phyloP scores from a whole-genome alignment of 2,329 filamentous ascomycete species.

The Apiospora saccharicola region DNA sequence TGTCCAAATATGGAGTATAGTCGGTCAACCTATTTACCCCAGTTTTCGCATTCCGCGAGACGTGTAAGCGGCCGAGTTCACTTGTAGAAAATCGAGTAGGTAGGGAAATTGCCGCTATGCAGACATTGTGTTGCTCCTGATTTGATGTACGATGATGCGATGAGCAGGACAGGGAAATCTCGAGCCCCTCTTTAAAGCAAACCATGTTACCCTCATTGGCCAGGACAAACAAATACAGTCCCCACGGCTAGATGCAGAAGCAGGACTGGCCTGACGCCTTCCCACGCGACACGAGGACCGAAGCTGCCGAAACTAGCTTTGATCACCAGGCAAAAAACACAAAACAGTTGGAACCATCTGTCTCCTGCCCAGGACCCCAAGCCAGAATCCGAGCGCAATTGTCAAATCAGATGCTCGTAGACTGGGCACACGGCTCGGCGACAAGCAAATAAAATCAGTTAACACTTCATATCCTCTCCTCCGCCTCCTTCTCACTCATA shows the following conservation, averaged over 20 bases:
- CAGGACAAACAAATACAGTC: neutral
- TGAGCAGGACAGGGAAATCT: neutral
- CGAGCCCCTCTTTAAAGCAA: neutral
- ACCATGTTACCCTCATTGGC: neutral
- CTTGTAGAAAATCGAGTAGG: neutral
- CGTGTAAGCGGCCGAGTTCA: neutral
- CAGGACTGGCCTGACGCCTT: constrained; percentile 17
- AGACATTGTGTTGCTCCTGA: neutral
- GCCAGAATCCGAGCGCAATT: constrained; percentile 13
- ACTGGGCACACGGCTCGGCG: neutral
- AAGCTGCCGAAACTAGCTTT: constrained; percentile 14
- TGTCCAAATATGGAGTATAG: neutral
- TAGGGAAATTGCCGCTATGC: neutral
- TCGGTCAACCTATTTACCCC: neutral
- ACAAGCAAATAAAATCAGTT: neutral
- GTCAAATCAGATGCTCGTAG: constrained; percentile 8
- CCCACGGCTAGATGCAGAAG: constrained; percentile 9
- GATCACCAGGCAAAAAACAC: constrained; percentile 3
- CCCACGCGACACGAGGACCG: constrained; percentile 19
- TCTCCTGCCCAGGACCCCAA: neutral
- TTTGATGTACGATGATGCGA: neutral
- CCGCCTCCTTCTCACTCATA: constrained; percentile 9
- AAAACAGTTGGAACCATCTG: neutral
- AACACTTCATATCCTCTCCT: neutral
- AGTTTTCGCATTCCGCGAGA: neutral